phyloP scores from a whole-genome alignment of 306 rosid genomes.

The Vigna mungo region DNA sequence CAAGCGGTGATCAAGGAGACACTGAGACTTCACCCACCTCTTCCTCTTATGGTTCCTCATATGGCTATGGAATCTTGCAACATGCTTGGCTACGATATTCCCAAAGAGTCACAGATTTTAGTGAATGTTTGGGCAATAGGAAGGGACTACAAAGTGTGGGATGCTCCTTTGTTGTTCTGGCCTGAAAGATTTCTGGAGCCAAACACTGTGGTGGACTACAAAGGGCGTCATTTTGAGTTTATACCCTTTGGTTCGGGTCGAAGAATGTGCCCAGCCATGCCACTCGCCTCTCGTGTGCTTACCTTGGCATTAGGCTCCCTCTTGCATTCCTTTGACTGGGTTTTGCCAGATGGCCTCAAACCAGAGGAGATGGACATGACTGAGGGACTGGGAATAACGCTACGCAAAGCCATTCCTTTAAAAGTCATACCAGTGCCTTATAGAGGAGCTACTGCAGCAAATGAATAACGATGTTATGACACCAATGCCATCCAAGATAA shows the following conservation, averaged over 20 bases:
- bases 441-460: background rate
- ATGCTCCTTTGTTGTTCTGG: conserved; percentile 65
- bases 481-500: background rate
- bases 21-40: conserved; percentile 92
- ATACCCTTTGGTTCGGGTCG: conserved; percentile 93
- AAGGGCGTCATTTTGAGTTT: conserved; percentile 76
- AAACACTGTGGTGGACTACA: conserved; percentile 59
- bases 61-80: conserved; percentile 75
- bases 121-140: conserved; percentile 98
- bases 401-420: conserved; percentile 69
- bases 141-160: conserved; percentile 76
- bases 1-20: conserved; percentile 86
- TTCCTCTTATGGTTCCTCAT: conserved; percentile 88
- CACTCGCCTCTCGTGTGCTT: conserved; percentile 78
- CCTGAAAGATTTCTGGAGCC: conserved; percentile 82
- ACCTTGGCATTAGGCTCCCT: conserved; percentile 80
- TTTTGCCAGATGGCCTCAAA: conserved; percentile 57
- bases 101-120: conserved; percentile 72
- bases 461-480: background rate
- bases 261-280: conserved; percentile 86
- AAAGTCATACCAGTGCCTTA: conserved; percentile 57
- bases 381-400: conserved; percentile 83
- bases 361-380: conserved; percentile 83
- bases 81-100: conserved; percentile 66
- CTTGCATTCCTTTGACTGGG: conserved; percentile 76